Conservation (phyloP, 768 basidiomycete species). For the Trichaptum fuscoviolaceum region DNA sequence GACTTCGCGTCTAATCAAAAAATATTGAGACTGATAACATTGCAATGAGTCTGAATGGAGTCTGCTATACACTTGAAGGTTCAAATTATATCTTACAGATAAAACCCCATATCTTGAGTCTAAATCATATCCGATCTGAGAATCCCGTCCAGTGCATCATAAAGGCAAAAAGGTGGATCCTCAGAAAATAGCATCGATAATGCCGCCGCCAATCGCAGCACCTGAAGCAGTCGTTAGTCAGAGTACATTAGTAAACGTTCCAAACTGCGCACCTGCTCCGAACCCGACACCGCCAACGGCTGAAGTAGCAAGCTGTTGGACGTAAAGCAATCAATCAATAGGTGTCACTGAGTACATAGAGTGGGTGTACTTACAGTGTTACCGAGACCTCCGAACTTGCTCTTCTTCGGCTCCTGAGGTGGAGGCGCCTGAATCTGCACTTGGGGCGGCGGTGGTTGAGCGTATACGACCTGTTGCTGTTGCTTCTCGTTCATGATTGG, state of each 20-base stretch:
- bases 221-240: slow-evolving; percentile 23
- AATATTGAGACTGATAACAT: not conserved
- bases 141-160: not conserved
- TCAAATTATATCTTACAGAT: not conserved
- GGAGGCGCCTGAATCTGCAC: slow-evolving; percentile 1
- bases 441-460: slow-evolving; percentile 4
- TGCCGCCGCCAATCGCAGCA: slow-evolving; percentile 46
- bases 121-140: not conserved
- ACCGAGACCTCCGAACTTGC: slow-evolving; percentile 50
- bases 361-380: slow-evolving; percentile 41
- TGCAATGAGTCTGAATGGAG: not conserved
- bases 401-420: slow-evolving; percentile 43
- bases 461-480: not conserved
- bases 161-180: not conserved
- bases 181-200: slow-evolving; percentile 45
- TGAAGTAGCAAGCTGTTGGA: slow-evolving; percentile 28
- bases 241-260: slow-evolving; percentile 8
- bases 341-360: not conserved
- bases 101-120: not conserved
- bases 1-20: not conserved
- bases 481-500: not conserved
- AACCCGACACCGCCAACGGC: slow-evolving; percentile 69
- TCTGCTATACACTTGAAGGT: not conserved
- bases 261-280: slow-evolving; percentile 52
- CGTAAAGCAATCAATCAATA: not conserved